A percentile compares a stretch with the other conserved stretches of the same genome.
phyloP scores from a whole-genome alignment of 495 filamentous ascomycete species.

The Penicillium diatomitis region DNA sequence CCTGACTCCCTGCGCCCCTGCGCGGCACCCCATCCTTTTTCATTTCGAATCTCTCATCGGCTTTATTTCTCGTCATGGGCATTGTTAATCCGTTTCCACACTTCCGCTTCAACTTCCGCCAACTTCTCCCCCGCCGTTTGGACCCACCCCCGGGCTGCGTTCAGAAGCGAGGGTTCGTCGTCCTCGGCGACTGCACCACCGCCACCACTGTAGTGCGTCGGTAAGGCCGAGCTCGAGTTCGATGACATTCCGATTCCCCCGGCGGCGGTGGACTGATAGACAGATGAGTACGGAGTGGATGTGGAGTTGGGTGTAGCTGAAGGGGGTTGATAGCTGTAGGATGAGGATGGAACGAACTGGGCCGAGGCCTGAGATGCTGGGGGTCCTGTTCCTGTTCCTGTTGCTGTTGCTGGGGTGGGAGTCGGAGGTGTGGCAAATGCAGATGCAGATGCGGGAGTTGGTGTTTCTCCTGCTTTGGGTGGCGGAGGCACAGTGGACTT shows the following conservation, averaged over 20 bases:
- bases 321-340: constrained; percentile 8
- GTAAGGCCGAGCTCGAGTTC: constrained; percentile 11
- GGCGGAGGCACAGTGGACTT: constrained; percentile 39
- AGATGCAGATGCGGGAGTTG: constrained; percentile 6
- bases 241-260: background rate
- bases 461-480: constrained; percentile 40
- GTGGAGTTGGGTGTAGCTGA: constrained; percentile 26
- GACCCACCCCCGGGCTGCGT: constrained; percentile 50
- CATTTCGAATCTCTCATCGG: background rate
- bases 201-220: constrained; percentile 16
- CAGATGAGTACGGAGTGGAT: constrained; percentile 37
- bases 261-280: constrained; percentile 40
- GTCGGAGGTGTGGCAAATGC: background rate
- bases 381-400: constrained; percentile 16
- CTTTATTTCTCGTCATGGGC: constrained; percentile 22
- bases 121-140: constrained; percentile 52
- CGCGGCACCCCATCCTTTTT: background rate
- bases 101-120: constrained; percentile 53
- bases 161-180: constrained; percentile 41
- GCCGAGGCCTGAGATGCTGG: constrained; percentile 22
- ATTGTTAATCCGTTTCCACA: constrained; percentile 61
- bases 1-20: too few relatives aligned
- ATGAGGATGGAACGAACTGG: constrained; percentile 11
- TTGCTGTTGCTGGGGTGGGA: constrained; percentile 14
- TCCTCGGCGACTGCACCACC: constrained; percentile 23